Evolutionary conservation across 2,329 filamentous ascomycete genomes (phyloP), one percentile per base, ranked within the genome.

Genomic region (Venturia pyrina): DNA sequence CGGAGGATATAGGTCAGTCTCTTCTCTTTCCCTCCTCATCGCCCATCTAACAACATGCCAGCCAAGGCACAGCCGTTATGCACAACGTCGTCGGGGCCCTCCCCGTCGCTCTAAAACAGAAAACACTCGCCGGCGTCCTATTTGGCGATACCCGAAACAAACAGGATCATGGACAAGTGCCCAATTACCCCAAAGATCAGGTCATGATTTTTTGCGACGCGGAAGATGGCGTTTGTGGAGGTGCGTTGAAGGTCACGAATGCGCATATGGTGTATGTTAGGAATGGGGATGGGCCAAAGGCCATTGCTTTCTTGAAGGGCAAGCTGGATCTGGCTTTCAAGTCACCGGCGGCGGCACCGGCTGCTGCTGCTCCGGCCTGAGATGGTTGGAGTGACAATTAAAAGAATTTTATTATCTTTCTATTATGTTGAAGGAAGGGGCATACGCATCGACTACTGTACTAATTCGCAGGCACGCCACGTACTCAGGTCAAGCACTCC

Each of bases 171-270:
- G 72, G 74, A 41, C 75, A 78, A 68, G 74, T 81, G n/a, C 68
- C 74, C 6, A 70, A 72, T 34, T 80, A 78, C 69, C 75, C 76
- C 34, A 69, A 73, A 59, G 73, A 72, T 2, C 78, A 82, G 69
- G 76, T 78, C 5, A 77, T 81, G 69, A 79, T 81, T 24, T 78
- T 80, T 48, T 85, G 83, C 66, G 78, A 80, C 40, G 57, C 68
- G 3, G 82, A 79, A 0, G 83, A 85, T 68, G 73, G 79, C 7
- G 82, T 85, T 11, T 85, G 83, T 67, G 64, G 72, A 3, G 79
- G 81, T 43, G 79, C 79, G 0, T 70, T 78, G 24, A 73, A 67
- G 0, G 70, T 76, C 19, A 63, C 62, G 66, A 44, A 32, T 40
- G 66, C 64, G 32, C 66, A 67, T 61, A 56, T 67, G 28, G 61